These are phyloP conservation scores for Auricularia heimuer DNA, from an alignment of 768 basidiomycete genomes.

Conservation along the genomic window DNA sequence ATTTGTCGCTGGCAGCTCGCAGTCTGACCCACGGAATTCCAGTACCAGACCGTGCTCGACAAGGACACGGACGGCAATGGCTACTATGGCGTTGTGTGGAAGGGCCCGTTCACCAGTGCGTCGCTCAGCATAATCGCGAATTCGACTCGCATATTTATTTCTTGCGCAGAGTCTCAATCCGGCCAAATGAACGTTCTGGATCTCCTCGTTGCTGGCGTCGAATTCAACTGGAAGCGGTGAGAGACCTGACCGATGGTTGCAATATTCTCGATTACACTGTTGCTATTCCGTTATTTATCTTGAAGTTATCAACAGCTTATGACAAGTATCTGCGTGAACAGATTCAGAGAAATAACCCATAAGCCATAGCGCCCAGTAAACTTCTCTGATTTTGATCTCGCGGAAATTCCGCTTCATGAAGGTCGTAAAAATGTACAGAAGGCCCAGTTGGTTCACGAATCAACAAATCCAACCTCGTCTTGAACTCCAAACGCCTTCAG, in stretches of 20 bases:
- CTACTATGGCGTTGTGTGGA: background rate
- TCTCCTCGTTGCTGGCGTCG: background rate
- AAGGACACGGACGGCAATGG: background rate
- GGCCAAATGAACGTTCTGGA: background rate
- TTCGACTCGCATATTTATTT: too few species aligned
- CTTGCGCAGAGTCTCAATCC: background rate
- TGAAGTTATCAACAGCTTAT: too few species aligned
- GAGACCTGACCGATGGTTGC: too few species aligned
- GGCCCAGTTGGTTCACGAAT: background rate
- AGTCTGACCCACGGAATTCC: background rate
- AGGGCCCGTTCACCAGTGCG: background rate
- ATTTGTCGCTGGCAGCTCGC: background rate
- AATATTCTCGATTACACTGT: too few species aligned
- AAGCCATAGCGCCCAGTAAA: too few species aligned
- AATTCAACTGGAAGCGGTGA: constrained; percentile 3
- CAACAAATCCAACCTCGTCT: background rate
- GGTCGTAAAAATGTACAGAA: too few species aligned
- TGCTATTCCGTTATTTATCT: too few species aligned
- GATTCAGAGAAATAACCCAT: too few species aligned
- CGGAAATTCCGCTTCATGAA: too few species aligned
- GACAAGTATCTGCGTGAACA: too few species aligned
- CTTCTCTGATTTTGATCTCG: too few species aligned
- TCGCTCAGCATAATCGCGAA: background rate
- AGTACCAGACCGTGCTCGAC: background rate
- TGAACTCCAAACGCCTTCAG: background rate